A percentile compares a stretch with the other conserved stretches of the same genome.
These are phyloP conservation scores for Rhizopus microsporus DNA, from an alignment of 371 early-diverging fungal species.

Conservation along the genomic window DNA sequence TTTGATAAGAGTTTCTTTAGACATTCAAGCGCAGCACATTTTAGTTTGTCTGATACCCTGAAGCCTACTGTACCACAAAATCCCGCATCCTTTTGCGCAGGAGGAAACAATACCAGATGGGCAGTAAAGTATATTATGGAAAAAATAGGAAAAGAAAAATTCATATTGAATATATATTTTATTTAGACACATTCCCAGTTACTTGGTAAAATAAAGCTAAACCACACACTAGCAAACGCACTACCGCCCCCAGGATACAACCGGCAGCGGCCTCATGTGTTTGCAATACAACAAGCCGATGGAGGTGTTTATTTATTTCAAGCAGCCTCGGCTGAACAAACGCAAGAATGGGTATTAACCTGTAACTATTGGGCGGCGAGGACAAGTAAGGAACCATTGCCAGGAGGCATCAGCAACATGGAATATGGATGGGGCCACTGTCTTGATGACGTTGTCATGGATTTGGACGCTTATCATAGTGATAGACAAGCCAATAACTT, in stretches of 20 bases:
- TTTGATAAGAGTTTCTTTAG: conserved; percentile 20
- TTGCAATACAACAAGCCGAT: conserved; percentile 81
- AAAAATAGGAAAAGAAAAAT: too few relatives aligned
- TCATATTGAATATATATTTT: not conserved
- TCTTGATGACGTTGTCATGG: conserved; percentile 42
- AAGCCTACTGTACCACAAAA: not conserved
- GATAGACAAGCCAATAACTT: conserved; percentile 5
- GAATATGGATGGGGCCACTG: conserved; percentile 92
- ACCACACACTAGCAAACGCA: conserved; percentile 81
- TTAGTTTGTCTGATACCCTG: conserved; percentile 3
- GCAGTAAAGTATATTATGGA: conserved; percentile 5
- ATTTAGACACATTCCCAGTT: conserved; percentile 37
- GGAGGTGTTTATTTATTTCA: conserved; percentile 89
- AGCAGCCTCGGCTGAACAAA: conserved; percentile 63
- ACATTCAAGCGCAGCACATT: conserved; percentile 16
- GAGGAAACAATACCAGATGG: conserved; percentile 10
- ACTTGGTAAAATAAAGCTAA: conserved; percentile 67
- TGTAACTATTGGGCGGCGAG: conserved; percentile 95
- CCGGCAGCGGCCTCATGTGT: conserved; percentile 75
- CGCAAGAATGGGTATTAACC: conserved; percentile 81
- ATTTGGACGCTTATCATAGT: conserved; percentile 25
- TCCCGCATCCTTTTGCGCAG: conserved; percentile 1
- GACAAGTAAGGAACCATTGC: conserved; percentile 84
- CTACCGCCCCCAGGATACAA: conserved; percentile 87
- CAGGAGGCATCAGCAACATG: conserved; percentile 81